These are phyloP conservation scores for Aspergillus cavernicola DNA, from an alignment of 495 filamentous ascomycete genomes.

Conservation along the genomic window DNA sequence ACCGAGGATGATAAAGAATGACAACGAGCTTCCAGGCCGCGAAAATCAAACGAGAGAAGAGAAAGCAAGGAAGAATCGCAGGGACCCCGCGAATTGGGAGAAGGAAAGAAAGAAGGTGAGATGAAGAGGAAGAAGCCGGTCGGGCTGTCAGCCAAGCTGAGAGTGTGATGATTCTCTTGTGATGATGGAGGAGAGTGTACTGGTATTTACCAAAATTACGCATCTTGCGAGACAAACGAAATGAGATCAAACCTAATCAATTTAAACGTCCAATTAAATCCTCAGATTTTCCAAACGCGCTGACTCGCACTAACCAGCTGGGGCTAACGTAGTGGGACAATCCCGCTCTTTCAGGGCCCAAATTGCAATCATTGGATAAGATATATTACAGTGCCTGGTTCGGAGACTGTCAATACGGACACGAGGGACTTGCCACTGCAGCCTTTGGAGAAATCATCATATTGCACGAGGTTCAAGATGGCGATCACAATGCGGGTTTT, in stretches of 20 bases:
- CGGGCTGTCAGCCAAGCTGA: not conserved
- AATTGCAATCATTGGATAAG: constrained; percentile 4
- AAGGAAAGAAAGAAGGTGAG: not conserved
- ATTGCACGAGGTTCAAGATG: not conserved
- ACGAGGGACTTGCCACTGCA: too few species aligned
- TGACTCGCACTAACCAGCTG: constrained; percentile 1
- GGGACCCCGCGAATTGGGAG: not conserved
- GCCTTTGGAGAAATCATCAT: not conserved
- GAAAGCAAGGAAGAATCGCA: constrained; percentile 6
- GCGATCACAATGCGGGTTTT: not conserved
- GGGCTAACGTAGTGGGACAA: not conserved
- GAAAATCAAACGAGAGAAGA: constrained; percentile 8
- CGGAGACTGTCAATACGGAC: not conserved
- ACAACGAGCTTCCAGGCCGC: constrained; percentile 33
- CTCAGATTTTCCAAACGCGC: not conserved
- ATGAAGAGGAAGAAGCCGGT: not conserved
- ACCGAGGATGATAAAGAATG: constrained; percentile 32
- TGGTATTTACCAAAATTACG: constrained; percentile 15
- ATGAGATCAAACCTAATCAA: constrained; percentile 16
- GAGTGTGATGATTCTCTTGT: not conserved
- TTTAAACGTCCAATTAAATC: constrained; percentile 13
- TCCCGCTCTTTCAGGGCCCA: constrained; percentile 9
- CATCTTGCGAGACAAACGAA: constrained; percentile 16
- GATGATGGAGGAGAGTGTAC: constrained; percentile 7
- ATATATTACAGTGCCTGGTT: constrained; percentile 22